phyloP scores from a whole-genome alignment of 805 yeast species.

The Lachancea kluyveri region DNA sequence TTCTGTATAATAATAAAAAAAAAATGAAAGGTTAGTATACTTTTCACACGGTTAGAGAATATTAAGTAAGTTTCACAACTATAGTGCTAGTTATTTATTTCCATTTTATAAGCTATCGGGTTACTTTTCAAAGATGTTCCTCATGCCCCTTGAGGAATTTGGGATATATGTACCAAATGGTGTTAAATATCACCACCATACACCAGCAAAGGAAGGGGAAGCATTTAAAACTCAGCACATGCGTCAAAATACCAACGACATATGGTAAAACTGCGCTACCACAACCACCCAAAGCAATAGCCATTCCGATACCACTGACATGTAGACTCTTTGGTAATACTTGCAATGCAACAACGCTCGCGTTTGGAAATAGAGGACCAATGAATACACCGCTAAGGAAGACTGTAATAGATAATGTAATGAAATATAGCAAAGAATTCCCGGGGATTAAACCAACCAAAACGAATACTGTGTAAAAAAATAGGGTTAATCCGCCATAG shows the following conservation, averaged over 20 bases:
- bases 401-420: slow-evolving; percentile 19
- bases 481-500: slow-evolving; percentile 30
- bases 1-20: too few species aligned
- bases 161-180: slow-evolving; percentile 27
- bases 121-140: slow-evolving; percentile 18
- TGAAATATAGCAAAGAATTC: slow-evolving; percentile 17
- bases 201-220: slow-evolving; percentile 25
- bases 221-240: slow-evolving; percentile 21
- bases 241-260: slow-evolving; percentile 42
- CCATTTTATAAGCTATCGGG: too few species aligned
- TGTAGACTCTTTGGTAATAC: slow-evolving; percentile 55
- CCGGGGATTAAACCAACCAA: slow-evolving; percentile 17
- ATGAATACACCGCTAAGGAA: slow-evolving; percentile 51
- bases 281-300: slow-evolving; percentile 74
- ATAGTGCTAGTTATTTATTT: too few species aligned
- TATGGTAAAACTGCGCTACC: slow-evolving; percentile 79
- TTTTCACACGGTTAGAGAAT: too few species aligned
- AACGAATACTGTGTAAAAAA: slow-evolving; percentile 30
- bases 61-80: too few species aligned
- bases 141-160: slow-evolving; percentile 18
- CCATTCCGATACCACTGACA: slow-evolving; percentile 63
- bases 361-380: slow-evolving; percentile 72
- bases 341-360: slow-evolving; percentile 57
- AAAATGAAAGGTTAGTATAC: too few species aligned
- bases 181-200: slow-evolving; percentile 16